phyloP scores from a whole-genome alignment of 495 filamentous ascomycete species.

The Trichocladium antarcticum region DNA sequence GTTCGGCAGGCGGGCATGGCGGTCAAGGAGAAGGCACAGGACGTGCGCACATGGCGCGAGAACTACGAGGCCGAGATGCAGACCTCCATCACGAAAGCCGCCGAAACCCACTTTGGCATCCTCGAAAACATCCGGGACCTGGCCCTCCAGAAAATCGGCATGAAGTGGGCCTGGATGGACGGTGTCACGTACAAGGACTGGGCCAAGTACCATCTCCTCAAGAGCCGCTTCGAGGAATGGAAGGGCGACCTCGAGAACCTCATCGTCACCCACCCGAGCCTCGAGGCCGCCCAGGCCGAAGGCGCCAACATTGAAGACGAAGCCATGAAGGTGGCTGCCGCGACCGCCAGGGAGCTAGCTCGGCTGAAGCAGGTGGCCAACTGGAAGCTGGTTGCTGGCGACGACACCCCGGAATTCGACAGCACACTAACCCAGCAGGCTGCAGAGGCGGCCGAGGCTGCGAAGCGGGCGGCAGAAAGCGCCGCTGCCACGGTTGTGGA shows the following conservation, averaged over 20 bases:
- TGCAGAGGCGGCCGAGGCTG: constrained; percentile 30
- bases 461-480: constrained; percentile 16
- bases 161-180: constrained; percentile 97
- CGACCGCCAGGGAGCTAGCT: constrained; percentile 70
- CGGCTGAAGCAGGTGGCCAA: constrained; percentile 72
- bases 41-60: constrained; percentile 66
- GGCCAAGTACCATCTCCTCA: constrained; percentile 79
- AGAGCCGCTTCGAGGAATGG: constrained; percentile 76
- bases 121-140: constrained; percentile 78
- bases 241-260: constrained; percentile 62
- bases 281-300: constrained; percentile 57
- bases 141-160: constrained; percentile 87
- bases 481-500: constrained; percentile 7
- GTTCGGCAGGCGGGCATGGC: constrained; percentile 61
- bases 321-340: constrained; percentile 70
- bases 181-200: constrained; percentile 93
- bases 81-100: constrained; percentile 56
- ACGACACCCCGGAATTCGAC: constrained; percentile 66
- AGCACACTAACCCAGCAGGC: constrained; percentile 34
- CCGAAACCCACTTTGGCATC: constrained; percentile 70
- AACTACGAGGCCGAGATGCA: constrained; percentile 60
- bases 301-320: constrained; percentile 58
- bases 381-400: constrained; percentile 74
- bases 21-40: constrained; percentile 73
- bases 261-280: constrained; percentile 58